Evolutionary conservation across 2,329 filamentous ascomycete genomes (phyloP), one percentile per base, ranked within the genome.

Genomic region (Trichophyton rubrum): DNA sequence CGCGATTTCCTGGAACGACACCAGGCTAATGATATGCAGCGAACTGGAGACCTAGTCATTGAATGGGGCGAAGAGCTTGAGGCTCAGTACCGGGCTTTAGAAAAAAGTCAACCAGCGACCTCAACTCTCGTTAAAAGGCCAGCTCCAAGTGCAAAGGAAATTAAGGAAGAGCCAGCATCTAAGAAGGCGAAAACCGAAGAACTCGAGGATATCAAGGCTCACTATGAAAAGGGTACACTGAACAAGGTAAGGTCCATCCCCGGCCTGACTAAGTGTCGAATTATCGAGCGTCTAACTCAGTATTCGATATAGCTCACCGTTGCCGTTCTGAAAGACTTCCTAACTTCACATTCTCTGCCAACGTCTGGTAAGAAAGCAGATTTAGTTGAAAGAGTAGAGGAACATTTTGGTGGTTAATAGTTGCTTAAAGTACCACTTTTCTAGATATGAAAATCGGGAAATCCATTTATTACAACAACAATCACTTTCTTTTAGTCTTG

Each of bases 11-110:
- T 27, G 5, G 27, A 30, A 30, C 1, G 20, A 27, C 20, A 20
- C 38, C 3, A 17, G 30, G 59, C 59, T 57, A n/a, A 60, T 7
- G 13, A 24, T 30, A 33, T 45, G 30, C 8, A 80, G 76, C 85
- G 92, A 33, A 87, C 88, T 1, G 91, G 90, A 0, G 82, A 84
- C 1, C 89, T 90, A 68, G 81, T 96, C 8, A 78, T 86, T 53
- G 85, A 89, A 38, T 96, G 91, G 85, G 85, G 88, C 3, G 77
- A 82, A 40, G 79, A 81, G 9, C 78, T 96, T 4, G 82, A 87
- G 33, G 74, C 80, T 7, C 83, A 85, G 61, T 80, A 78, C 65
- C 71, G 74, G 9, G 69, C 74, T 35, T 76, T 78, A 67, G 69
- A 74, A 24, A 67, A 70, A 9, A 69, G 72, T 11, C 72, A 74